A percentile compares a stretch with the other conserved stretches of the same genome.
These are phyloP conservation scores for Melastoma candidum DNA, from an alignment of 441 rosid genomes.

Conservation along the genomic window DNA sequence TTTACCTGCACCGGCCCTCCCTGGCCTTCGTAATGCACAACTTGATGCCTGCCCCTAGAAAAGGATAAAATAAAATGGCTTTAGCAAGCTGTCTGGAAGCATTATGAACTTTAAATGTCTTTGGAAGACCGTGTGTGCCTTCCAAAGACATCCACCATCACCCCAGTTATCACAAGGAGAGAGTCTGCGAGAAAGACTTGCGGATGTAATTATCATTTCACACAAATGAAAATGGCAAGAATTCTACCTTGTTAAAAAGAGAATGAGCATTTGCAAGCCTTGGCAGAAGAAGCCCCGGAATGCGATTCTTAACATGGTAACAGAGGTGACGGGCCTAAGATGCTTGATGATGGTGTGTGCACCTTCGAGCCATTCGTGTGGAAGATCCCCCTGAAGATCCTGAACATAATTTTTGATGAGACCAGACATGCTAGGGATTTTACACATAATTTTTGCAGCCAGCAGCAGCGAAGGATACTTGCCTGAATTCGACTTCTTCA, in stretches of 20 bases:
- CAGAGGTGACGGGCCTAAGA: slow-evolving; percentile 84
- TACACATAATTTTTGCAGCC: too few species aligned
- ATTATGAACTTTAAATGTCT: neutral
- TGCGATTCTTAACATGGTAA: slow-evolving; percentile 86
- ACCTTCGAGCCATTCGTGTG: slow-evolving; percentile 97
- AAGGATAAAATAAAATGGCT: neutral
- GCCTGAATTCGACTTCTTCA: slow-evolving; percentile 93
- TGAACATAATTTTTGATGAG: too few species aligned
- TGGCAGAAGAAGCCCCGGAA: slow-evolving; percentile 95
- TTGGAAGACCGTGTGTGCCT: slow-evolving; percentile 43
- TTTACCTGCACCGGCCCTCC: slow-evolving; percentile 83
- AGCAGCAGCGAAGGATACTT: slow-evolving; percentile 9
- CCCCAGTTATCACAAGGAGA: slow-evolving; percentile 43
- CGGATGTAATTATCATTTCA: neutral
- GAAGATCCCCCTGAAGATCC: slow-evolving; percentile 38
- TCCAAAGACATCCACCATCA: slow-evolving; percentile 77
- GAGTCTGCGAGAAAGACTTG: slow-evolving; percentile 35
- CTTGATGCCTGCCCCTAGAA: slow-evolving; percentile 51
- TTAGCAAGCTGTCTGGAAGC: neutral
- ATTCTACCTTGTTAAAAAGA: slow-evolving; percentile 77
- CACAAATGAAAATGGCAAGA: neutral
- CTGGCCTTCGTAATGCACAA: slow-evolving; percentile 86
- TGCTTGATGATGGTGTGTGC: slow-evolving; percentile 64
- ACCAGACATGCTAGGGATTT: too few species aligned
- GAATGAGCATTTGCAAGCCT: slow-evolving; percentile 82